Base-by-base conservation (phyloP, 139 green algal genomes). In the Medakamo hakoo region DNA sequence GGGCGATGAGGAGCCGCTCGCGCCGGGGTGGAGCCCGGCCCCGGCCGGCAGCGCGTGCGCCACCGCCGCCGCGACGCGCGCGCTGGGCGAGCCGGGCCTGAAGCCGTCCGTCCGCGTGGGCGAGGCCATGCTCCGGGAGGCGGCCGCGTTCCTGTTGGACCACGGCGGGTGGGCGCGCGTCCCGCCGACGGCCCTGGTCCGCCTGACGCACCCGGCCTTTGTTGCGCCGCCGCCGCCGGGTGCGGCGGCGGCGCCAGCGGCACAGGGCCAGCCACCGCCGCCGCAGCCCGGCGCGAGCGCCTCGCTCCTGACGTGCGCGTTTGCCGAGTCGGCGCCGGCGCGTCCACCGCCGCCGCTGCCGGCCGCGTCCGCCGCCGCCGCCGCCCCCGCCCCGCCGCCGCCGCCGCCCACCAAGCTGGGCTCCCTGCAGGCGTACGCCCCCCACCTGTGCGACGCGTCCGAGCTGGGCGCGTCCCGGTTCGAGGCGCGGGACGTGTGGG, bases 81-180 rank as follows among this genome's bases (percentile, higher is more conserved):
- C 66, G 30, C 70, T 97, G 56, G 91, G 91, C 24, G 86, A 94
- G 30, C 86, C 90, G 1, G 92, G 92, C 2, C 80, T 95, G 68
- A 96, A 95, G 70, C 81, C 81, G 1, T 90, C 82, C 9, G 89
- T 96, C 19, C 79, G 87, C 29, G 89, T 96, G 16, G 92, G 92
- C 3, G 92, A 98, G 78, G 92, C 90, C 4, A 92, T 89, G 4
- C 75, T 91, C 23, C 79, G 92, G 0, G 92, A 98, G 73, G 91
- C 98, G 3, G 93, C 91, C 5, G 93, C 93, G 1, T 99, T 88
- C 58, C 67, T 99, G 58, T 76, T 99, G 24, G 93, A 99, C 74
- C 81, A 94, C 57, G 83, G 80, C 30, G 69, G 77, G 73, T 96
- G 93, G 77, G 84, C 93, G 0, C 71, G 77, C 1, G 93, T 99